A percentile compares a stretch with the other conserved stretches of the same genome.
phyloP scores from a whole-genome alignment of 106 monocot species.

The Dactylorhiza incarnata region DNA sequence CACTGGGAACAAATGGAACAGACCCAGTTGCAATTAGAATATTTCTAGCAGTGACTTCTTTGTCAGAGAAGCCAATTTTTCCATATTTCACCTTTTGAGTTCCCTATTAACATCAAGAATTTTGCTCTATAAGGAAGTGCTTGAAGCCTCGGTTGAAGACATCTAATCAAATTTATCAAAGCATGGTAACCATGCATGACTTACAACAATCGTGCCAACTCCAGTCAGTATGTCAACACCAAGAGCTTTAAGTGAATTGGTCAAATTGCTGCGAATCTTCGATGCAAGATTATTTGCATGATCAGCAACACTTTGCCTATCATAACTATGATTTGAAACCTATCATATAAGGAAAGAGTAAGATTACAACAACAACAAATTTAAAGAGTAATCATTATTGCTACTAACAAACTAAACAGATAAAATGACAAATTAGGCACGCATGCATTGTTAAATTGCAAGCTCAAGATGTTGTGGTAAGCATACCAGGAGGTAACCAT shows the following conservation, averaged over 20 bases:
- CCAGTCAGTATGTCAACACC: slow-evolving; percentile 92
- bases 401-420: background rate
- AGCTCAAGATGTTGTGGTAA: too few relatives aligned
- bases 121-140: background rate
- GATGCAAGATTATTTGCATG: slow-evolving; percentile 98
- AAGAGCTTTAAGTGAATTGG: slow-evolving; percentile 88
- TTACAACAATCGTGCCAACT: slow-evolving; percentile 71
- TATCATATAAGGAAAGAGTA: slow-evolving; percentile 17
- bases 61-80: slow-evolving; percentile 64
- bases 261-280: slow-evolving; percentile 88
- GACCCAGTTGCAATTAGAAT: slow-evolving; percentile 98
- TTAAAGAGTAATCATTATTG: background rate
- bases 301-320: slow-evolving; percentile 94
- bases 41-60: slow-evolving; percentile 72
- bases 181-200: slow-evolving; percentile 13
- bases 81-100: slow-evolving; percentile 81
- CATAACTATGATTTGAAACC: slow-evolving; percentile 83
- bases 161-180: background rate
- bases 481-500: too few relatives aligned
- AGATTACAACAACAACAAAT: background rate
- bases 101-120: slow-evolving; percentile 35
- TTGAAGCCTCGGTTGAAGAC: background rate
- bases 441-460: background rate
- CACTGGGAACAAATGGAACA: slow-evolving; percentile 92
- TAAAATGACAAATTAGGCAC: background rate